These are phyloP conservation scores for Ceratobasidium sp. DNA, from an alignment of 1,284 basidiomycete genomes.

Conservation along the genomic window DNA sequence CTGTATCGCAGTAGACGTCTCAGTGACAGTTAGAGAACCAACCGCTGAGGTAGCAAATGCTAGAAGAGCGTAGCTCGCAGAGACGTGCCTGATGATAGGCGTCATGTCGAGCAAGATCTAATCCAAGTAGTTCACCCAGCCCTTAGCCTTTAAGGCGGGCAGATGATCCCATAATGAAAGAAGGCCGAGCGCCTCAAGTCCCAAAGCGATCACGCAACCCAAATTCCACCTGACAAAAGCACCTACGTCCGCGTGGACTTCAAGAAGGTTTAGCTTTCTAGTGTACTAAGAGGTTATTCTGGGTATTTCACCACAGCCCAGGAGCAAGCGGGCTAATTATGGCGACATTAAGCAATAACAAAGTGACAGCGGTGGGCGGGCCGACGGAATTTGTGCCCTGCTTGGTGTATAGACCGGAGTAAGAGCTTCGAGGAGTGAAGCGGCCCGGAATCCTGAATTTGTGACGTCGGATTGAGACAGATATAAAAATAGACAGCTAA, in stretches of 20 bases:
- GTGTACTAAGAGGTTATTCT: too few species aligned
- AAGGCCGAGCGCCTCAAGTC: too few species aligned
- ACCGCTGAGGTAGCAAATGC: not conserved
- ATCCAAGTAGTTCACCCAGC: too few species aligned
- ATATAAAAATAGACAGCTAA: too few species aligned
- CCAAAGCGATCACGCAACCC: conserved; percentile 1
- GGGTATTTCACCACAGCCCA: too few species aligned
- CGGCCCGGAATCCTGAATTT: not conserved
- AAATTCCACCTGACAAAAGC: not conserved
- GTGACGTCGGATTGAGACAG: too few species aligned
- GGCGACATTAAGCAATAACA: not conserved
- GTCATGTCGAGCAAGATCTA: too few species aligned
- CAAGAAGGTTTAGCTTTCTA: too few species aligned
- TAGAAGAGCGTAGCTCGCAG: too few species aligned
- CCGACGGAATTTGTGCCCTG: not conserved
- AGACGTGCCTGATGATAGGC: too few species aligned
- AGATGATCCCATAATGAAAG: not conserved
- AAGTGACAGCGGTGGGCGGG: not conserved
- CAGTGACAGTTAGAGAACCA: conserved; percentile 2
- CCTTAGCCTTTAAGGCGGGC: not conserved
- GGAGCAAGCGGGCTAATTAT: not conserved
- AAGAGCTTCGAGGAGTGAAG: too few species aligned
- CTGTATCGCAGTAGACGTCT: conserved; percentile 23
- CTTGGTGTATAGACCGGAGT: not conserved
- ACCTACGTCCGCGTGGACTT: not conserved